Conservation (phyloP, 768 basidiomycete genomes). For the Candolleomyces efflorescens region DNA sequence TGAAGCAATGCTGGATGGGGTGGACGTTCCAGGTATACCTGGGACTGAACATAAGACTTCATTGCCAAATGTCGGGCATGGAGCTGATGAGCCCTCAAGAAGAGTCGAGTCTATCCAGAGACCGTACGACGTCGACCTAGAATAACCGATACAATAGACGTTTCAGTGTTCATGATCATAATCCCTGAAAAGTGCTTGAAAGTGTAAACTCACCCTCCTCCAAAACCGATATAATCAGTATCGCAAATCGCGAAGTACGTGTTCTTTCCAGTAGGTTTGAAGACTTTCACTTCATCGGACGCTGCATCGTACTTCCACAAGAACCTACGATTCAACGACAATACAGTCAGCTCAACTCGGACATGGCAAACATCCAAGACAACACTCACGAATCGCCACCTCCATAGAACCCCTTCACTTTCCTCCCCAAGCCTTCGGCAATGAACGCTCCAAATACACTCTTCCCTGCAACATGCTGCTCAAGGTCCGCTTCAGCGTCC, state of each 20-base stretch:
- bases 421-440: conserved; percentile 63
- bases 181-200: too few relatives aligned
- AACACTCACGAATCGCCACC: conserved; percentile 74
- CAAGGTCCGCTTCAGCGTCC: conserved; percentile 58
- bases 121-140: conserved; percentile 53
- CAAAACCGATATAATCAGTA: conserved; percentile 75
- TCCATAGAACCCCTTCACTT: conserved; percentile 74
- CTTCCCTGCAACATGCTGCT: conserved; percentile 40
- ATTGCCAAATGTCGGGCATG: conserved; percentile 85
- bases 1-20: too few relatives aligned
- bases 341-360: not conserved
- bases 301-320: conserved; percentile 60
- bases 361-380: too few relatives aligned
- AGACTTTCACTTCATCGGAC: conserved; percentile 51
- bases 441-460: conserved; percentile 79
- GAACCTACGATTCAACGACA: conserved; percentile 45
- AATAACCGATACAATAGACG: conserved; percentile 1
- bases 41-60: conserved; percentile 63
- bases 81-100: conserved; percentile 77
- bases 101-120: conserved; percentile 83
- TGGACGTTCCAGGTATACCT: conserved; percentile 16
- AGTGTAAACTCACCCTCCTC: conserved; percentile 82
- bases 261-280: conserved; percentile 84
- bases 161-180: not conserved
- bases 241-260: conserved; percentile 89